A percentile compares a stretch with the other conserved stretches of the same genome.
These are phyloP conservation scores for Sporothrix brasiliensis DNA, from an alignment of 2,329 filamentous ascomycete species.

Conservation along the genomic window DNA sequence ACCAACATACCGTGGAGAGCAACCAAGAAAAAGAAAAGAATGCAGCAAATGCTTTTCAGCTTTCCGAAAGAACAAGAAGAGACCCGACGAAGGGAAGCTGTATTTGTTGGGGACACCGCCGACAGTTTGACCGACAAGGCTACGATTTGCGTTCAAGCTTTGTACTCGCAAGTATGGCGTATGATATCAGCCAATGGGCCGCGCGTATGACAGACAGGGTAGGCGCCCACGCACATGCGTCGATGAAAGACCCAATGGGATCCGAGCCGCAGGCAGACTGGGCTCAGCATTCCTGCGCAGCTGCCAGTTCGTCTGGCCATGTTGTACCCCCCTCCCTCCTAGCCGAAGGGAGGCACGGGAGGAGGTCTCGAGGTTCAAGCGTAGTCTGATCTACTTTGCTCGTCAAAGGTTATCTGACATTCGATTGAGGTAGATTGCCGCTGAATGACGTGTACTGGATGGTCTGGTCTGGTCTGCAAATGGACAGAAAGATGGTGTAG, in stretches of 20 bases:
- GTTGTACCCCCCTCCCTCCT: neutral
- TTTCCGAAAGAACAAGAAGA: constrained; percentile 3
- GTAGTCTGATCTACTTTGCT: neutral
- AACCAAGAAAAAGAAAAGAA: constrained; percentile 17
- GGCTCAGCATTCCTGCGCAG: neutral
- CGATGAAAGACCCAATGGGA: neutral
- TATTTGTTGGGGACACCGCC: neutral
- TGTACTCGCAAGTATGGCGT: neutral
- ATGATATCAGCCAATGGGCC: constrained; percentile 1
- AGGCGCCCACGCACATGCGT: constrained; percentile 6
- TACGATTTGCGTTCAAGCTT: neutral
- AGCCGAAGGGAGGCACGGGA: neutral
- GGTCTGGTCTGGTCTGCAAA: too few relatives aligned
- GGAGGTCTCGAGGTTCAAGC: neutral
- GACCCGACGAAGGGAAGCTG: neutral
- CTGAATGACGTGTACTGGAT: neutral
- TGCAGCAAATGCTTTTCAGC: constrained; percentile 2
- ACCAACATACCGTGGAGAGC: neutral
- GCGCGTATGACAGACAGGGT: neutral
- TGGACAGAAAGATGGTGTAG: neutral
- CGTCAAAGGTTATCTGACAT: neutral
- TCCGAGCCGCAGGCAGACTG: neutral
- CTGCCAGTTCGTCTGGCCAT: neutral
- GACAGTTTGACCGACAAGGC: constrained; percentile 11
- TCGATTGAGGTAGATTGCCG: neutral